Percentiles rank a stretch among this genome's conserved stretches.
These are phyloP conservation scores for Pulveroboletus ravenelii DNA, from an alignment of 768 basidiomycete genomes.

Conservation along the genomic window DNA sequence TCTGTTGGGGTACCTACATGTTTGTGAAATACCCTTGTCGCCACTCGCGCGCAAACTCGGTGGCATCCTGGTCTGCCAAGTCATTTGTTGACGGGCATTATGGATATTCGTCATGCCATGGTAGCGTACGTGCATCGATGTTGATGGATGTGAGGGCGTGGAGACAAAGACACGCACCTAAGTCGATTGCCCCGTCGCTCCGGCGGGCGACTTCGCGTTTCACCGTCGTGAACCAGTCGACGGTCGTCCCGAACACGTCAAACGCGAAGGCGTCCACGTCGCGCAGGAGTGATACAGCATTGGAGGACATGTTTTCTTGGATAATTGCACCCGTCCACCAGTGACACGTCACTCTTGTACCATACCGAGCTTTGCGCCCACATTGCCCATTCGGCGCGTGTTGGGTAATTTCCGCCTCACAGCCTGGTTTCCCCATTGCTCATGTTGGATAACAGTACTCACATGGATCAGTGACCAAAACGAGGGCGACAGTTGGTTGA, in stretches of 20 bases:
- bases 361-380: too few relatives aligned
- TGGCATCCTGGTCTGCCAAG: conserved; percentile 17
- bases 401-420: too few relatives aligned
- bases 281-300: neutral
- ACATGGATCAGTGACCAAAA: too few relatives aligned
- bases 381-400: too few relatives aligned
- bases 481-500: too few relatives aligned
- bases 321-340: too few relatives aligned
- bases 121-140: too few relatives aligned
- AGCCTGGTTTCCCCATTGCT: too few relatives aligned
- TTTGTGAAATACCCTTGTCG: conserved; percentile 41
- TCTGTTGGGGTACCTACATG: conserved; percentile 11
- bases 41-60: conserved; percentile 53
- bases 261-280: conserved; percentile 43
- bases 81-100: neutral
- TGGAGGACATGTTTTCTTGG: conserved; percentile 1
- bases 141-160: too few relatives aligned
- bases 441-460: too few relatives aligned
- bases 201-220: conserved; percentile 14
- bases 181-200: conserved; percentile 10
- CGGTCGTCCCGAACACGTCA: conserved; percentile 49
- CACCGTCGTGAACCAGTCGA: conserved; percentile 37
- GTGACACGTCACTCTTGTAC: too few relatives aligned
- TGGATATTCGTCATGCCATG: too few relatives aligned
- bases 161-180: conserved; percentile 11